Evolutionary conservation across 2,329 filamentous ascomycete species (phyloP), one percentile per base, ranked within the genome.

Genomic region (Cytospora chrysosperma): DNA sequence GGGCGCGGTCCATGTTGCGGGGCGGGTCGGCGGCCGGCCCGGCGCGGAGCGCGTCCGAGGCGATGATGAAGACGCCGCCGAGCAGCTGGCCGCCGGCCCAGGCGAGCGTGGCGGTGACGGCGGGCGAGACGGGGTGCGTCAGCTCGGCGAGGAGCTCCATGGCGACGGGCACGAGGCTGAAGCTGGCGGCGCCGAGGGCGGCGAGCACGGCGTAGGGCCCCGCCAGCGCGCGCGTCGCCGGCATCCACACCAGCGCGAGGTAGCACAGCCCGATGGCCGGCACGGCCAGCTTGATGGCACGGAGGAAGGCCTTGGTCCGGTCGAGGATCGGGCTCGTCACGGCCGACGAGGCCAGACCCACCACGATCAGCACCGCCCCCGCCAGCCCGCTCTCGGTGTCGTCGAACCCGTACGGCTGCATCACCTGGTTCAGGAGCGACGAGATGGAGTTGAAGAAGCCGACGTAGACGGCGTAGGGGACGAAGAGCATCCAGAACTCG

Each of bases 401-500:
- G 64, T 80, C 84, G 82, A 92, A 96, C 70, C 87, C 90, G 77
- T 97, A 94, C 0, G 95, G 95, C 47, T 85, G 80, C 67, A 98
- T 85, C 73, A 98, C 91, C 73, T 97, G 94, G 78, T 94, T 96
- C 12, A 98, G 82, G 1, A 98, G 85, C 1, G 90, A 90, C 56
- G 93, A 96, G 68, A 93, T 81, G 69, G 90, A 90, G 82, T 98
- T 98, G 87, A 99, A 99, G 79, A 95, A 89, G 70, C 90, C 93
- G 66, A 97, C 91, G 75, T 93, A 97, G 70, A 93, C 77, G 68
- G 85, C 79, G 77, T 94, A 98, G n/a, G 93, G 89, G 65, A 93
- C 71, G 66, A 93, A 79, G 68, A 97, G 77, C 67, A 97, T 83
- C 83, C 88, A 96, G 76, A 96, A 89, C 72, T 94, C 88, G 21